Evolutionary conservation across 768 basidiomycete genomes (phyloP).

Genomic region (Boletus edulis): DNA sequence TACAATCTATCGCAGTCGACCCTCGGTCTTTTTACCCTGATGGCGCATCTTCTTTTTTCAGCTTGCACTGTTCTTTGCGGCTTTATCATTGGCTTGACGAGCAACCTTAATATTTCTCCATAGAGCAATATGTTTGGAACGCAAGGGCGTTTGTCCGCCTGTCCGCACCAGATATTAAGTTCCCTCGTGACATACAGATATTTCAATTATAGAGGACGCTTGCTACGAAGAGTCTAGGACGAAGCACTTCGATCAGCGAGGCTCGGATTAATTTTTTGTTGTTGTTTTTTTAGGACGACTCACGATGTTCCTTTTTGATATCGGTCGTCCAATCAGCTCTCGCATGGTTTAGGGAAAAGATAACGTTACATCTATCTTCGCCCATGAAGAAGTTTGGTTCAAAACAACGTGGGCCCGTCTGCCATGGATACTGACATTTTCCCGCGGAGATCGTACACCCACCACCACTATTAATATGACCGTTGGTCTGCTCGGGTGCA

Average conservation of each 20-base stretch:
- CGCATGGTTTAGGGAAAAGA: slow-evolving; percentile 16
- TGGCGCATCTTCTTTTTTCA: slow-evolving; percentile 13
- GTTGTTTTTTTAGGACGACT: neutral
- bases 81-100: slow-evolving; percentile 9
- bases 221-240: neutral
- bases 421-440: slow-evolving; percentile 28
- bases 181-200: neutral
- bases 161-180: slow-evolving; percentile 6
- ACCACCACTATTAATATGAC: slow-evolving; percentile 3
- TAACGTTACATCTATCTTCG: slow-evolving; percentile 24
- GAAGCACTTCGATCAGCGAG: slow-evolving; percentile 10
- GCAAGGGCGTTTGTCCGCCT: neutral
- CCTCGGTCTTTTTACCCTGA: slow-evolving; percentile 6
- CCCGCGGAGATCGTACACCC: slow-evolving; percentile 28
- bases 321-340: slow-evolving; percentile 3
- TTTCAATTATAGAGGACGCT: slow-evolving; percentile 9
- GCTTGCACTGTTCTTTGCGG: slow-evolving; percentile 4
- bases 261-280: neutral
- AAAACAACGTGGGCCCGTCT: slow-evolving; percentile 24
- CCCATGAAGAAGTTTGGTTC: slow-evolving; percentile 14
- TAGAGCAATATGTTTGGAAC: neutral
- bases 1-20: neutral
- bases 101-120: neutral
- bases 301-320: slow-evolving; percentile 8
- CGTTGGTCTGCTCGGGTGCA: slow-evolving; percentile 9